Conservation (phyloP, 805 yeast genomes). For the Ogataea sp. region DNA sequence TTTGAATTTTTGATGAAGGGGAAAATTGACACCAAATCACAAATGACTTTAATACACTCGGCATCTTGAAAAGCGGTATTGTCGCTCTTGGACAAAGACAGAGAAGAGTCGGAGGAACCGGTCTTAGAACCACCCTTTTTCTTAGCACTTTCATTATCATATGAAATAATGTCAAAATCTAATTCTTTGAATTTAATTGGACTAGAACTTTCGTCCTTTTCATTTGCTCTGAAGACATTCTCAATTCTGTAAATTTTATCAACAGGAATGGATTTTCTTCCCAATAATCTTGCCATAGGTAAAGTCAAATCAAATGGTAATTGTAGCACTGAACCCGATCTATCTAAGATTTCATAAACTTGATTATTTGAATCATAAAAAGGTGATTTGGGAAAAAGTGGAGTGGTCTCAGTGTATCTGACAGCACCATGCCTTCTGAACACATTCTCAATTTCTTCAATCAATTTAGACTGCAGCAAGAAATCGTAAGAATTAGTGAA, state of each 20-base stretch:
- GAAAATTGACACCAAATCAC: constrained; percentile 57
- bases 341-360: constrained; percentile 75
- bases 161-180: constrained; percentile 72
- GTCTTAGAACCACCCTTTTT: background rate
- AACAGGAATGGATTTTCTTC: constrained; percentile 47
- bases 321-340: constrained; percentile 81
- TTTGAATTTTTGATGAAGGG: constrained; percentile 59
- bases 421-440: constrained; percentile 84
- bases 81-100: constrained; percentile 4
- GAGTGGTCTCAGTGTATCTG: constrained; percentile 51
- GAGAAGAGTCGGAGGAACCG: background rate
- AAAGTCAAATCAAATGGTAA: constrained; percentile 83
- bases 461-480: constrained; percentile 51
- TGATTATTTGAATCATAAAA: constrained; percentile 54
- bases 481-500: constrained; percentile 33
- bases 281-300: constrained; percentile 81
- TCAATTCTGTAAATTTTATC: constrained; percentile 69
- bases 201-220: constrained; percentile 51
- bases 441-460: constrained; percentile 49
- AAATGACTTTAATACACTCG: constrained; percentile 76
- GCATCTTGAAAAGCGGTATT: constrained; percentile 67
- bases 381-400: constrained; percentile 77
- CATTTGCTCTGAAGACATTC: constrained; percentile 69
- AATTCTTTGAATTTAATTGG: constrained; percentile 76
- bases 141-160: constrained; percentile 17